phyloP scores from a whole-genome alignment of 306 rosid species.

The Ormosia semicastrata region DNA sequence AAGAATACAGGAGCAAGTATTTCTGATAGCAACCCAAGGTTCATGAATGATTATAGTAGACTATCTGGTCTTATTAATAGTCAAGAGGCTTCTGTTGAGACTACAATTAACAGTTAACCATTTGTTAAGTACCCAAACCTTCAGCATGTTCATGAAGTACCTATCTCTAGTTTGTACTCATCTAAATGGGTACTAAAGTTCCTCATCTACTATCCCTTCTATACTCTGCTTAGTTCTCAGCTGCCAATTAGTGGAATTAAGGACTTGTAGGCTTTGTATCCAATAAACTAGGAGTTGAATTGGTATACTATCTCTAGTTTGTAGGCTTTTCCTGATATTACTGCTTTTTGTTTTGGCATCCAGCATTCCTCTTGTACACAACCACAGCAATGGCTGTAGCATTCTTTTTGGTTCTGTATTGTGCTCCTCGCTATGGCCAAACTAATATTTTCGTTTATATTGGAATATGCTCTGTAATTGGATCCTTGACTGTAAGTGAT shows the following conservation, averaged over 20 bases:
- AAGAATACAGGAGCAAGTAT: too few species aligned
- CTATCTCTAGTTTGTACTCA: background rate
- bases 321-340: constrained; percentile 23
- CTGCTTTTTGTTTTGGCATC: constrained; percentile 28
- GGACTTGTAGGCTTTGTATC: background rate
- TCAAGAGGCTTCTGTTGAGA: background rate
- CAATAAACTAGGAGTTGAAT: too few species aligned
- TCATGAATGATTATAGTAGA: too few species aligned
- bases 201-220: constrained; percentile 38
- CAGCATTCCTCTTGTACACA: constrained; percentile 79
- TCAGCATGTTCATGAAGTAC: constrained; percentile 24
- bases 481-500: constrained; percentile 76
- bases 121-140: background rate
- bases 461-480: constrained; percentile 79
- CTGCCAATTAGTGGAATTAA: background rate
- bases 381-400: constrained; percentile 64
- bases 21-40: too few species aligned
- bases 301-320: too few species aligned
- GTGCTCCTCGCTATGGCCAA: constrained; percentile 79
- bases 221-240: background rate
- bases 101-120: background rate
- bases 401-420: constrained; percentile 62
- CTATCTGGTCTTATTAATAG: too few species aligned
- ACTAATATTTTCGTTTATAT: constrained; percentile 68
- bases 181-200: constrained; percentile 43